Percentiles rank a stretch among this genome's conserved stretches.
phyloP scores from a whole-genome alignment of 306 rosid genomes.

The Vicia faba region DNA sequence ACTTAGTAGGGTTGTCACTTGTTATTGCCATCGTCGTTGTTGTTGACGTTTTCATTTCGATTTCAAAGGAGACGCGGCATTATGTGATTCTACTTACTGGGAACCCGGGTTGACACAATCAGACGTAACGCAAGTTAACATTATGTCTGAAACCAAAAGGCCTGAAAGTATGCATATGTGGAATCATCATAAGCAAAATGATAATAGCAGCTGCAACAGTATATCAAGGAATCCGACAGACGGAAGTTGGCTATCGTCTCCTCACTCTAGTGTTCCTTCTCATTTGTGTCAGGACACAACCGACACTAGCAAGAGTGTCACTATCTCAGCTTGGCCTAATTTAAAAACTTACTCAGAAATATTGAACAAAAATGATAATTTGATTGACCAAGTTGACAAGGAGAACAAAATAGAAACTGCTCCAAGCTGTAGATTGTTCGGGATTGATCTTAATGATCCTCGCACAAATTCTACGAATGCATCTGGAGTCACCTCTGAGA shows the following conservation, averaged over 20 bases:
- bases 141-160: constrained; percentile 52
- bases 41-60: constrained; percentile 12
- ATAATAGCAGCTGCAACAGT: constrained; percentile 49
- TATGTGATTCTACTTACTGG: constrained; percentile 56
- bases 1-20: neutral
- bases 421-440: constrained; percentile 68
- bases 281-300: constrained; percentile 51
- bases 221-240: constrained; percentile 56
- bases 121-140: constrained; percentile 52
- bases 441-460: constrained; percentile 63
- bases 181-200: constrained; percentile 61
- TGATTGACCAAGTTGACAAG: constrained; percentile 53
- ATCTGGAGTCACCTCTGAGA: neutral
- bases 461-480: constrained; percentile 41
- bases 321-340: constrained; percentile 54
- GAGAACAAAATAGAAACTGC: constrained; percentile 62
- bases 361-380: constrained; percentile 52
- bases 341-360: constrained; percentile 41
- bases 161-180: constrained; percentile 50
- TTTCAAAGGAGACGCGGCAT: constrained; percentile 41
- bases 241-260: constrained; percentile 66
- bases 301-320: constrained; percentile 58
- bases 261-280: constrained; percentile 53
- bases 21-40: neutral
- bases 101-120: constrained; percentile 55